These are phyloP conservation scores for Crassisporium funariophilum DNA, from an alignment of 768 basidiomycete species.

Conservation along the genomic window DNA sequence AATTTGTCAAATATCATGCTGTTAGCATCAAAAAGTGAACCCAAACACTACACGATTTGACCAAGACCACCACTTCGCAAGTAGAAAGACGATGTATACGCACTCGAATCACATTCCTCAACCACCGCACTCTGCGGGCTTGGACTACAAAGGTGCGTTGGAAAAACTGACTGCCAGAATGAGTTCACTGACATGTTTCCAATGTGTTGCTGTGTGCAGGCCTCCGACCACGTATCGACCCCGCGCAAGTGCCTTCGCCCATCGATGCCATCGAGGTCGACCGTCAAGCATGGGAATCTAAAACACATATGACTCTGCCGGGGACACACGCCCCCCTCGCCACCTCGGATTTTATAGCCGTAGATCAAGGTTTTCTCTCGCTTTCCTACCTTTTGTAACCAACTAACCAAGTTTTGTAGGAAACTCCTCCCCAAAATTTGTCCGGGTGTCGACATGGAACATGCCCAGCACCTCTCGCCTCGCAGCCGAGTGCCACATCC, in stretches of 20 bases:
- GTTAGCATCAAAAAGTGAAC: too few relatives aligned
- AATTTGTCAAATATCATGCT: too few relatives aligned
- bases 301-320: conserved; percentile 61
- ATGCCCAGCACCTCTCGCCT: conserved; percentile 81
- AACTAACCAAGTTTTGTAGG: conserved; percentile 38
- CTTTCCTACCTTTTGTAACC: background rate
- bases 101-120: conserved; percentile 61
- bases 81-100: conserved; percentile 36
- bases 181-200: background rate
- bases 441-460: conserved; percentile 89
- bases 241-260: conserved; percentile 89
- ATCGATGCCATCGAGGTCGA: conserved; percentile 79
- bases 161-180: too few relatives aligned
- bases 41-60: too few relatives aligned
- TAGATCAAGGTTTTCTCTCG: conserved; percentile 75
- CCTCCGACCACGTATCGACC: conserved; percentile 81
- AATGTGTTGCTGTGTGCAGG: conserved; percentile 43
- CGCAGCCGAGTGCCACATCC: conserved; percentile 79
- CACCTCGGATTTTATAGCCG: conserved; percentile 85
- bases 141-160: conserved; percentile 53
- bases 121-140: conserved; percentile 70
- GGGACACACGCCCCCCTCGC: conserved; percentile 73
- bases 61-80: background rate
- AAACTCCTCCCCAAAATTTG: conserved; percentile 89
- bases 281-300: conserved; percentile 74